A percentile compares a stretch with the other conserved stretches of the same genome.
These are phyloP conservation scores for Plantago rigida DNA, from an alignment of 305 asterid genomes.

Conservation along the genomic window DNA sequence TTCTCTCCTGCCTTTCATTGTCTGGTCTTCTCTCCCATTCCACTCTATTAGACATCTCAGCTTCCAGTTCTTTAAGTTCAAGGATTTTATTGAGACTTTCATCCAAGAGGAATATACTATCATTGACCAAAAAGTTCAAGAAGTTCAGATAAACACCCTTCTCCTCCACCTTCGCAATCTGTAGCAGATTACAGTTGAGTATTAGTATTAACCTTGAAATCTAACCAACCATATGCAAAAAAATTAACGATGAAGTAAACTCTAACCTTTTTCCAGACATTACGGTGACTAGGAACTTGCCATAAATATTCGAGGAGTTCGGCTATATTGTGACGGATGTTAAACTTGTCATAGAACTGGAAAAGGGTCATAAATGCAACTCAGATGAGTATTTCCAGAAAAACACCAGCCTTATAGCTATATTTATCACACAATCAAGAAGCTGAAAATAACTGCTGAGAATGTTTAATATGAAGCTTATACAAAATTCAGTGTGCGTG, in stretches of 20 bases:
- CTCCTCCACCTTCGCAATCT: slow-evolving; percentile 97
- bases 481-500: too few relatives aligned
- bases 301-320: slow-evolving; percentile 92
- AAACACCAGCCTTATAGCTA: not conserved
- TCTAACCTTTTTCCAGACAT: slow-evolving; percentile 86
- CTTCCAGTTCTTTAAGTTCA: slow-evolving; percentile 87
- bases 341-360: slow-evolving; percentile 97
- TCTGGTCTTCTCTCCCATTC: slow-evolving; percentile 93
- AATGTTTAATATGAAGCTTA: too few relatives aligned
- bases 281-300: slow-evolving; percentile 95
- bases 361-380: slow-evolving; percentile 25
- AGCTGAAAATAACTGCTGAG: not conserved
- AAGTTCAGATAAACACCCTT: slow-evolving; percentile 90
- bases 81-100: slow-evolving; percentile 97
- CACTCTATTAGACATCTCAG: slow-evolving; percentile 84
- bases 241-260: slow-evolving; percentile 15
- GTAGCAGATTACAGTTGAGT: slow-evolving; percentile 23
- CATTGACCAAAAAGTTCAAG: slow-evolving; percentile 81
- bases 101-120: slow-evolving; percentile 87
- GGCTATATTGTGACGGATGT: slow-evolving; percentile 96
- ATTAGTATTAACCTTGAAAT: slow-evolving; percentile 9
- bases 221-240: not conserved
- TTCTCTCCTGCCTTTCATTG: slow-evolving; percentile 97
- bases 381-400: slow-evolving; percentile 15
- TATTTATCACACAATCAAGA: not conserved